These are phyloP conservation scores for Ophiocordyceps sinensis DNA, from an alignment of 2,329 filamentous ascomycete species.

Conservation along the genomic window DNA sequence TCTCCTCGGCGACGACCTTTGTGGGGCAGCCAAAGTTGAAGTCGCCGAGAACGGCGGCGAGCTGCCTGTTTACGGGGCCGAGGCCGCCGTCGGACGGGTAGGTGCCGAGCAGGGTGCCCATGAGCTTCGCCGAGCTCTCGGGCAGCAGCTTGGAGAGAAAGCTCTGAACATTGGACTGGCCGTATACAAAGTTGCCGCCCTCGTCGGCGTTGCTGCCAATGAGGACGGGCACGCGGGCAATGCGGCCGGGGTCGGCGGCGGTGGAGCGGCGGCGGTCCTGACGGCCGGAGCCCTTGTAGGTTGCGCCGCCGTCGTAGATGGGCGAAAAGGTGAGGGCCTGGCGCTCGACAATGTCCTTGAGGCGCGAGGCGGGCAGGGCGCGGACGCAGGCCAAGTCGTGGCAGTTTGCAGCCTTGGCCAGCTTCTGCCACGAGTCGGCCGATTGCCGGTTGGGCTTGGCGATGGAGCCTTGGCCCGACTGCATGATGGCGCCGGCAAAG, in stretches of 20 bases:
- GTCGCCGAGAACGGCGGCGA: constrained; percentile 9
- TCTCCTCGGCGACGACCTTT: constrained; percentile 15
- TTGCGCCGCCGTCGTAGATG: constrained; percentile 7
- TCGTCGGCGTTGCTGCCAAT: constrained; percentile 11
- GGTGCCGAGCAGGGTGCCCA: constrained; percentile 1
- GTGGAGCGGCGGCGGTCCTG: constrained; percentile 5
- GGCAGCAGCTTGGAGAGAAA: not conserved
- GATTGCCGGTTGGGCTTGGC: not conserved
- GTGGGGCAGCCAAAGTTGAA: constrained; percentile 9
- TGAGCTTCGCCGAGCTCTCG: not conserved
- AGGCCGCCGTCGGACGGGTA: constrained; percentile 8
- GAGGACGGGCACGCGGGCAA: constrained; percentile 12
- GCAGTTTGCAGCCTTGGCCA: constrained; percentile 5
- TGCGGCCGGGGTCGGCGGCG: not conserved
- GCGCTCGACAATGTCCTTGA: constrained; percentile 7
- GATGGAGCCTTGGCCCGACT: constrained; percentile 8
- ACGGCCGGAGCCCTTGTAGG: constrained; percentile 7
- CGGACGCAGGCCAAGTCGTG: constrained; percentile 10
- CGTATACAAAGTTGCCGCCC: constrained; percentile 3
- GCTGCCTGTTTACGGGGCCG: constrained; percentile 6
- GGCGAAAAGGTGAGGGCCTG: constrained; percentile 8
- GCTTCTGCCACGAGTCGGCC: constrained; percentile 7
- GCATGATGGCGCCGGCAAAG: constrained; percentile 13
- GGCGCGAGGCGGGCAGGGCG: constrained; percentile 4
- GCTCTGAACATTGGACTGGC: not conserved